Conservation (phyloP, 129 eudicot species). For the Gnaphalium uliginosum region DNA sequence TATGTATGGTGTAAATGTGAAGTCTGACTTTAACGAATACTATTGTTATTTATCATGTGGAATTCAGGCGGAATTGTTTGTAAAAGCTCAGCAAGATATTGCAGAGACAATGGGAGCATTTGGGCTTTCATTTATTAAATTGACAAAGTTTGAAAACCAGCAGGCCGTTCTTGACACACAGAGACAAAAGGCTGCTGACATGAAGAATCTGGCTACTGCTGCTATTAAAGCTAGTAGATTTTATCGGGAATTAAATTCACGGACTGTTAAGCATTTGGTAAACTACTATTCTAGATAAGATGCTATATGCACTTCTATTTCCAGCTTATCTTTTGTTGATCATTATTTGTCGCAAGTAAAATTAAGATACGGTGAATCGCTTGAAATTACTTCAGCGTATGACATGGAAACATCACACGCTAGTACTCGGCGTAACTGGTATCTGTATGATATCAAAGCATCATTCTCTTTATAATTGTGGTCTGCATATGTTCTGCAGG, state of each 20-base stretch:
- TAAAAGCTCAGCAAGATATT: constrained; percentile 81
- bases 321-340: background rate
- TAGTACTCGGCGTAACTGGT: background rate
- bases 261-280: constrained; percentile 75
- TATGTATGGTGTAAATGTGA: no score
- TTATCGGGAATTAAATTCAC: constrained; percentile 70
- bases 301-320: background rate
- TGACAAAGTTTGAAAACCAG: constrained; percentile 86
- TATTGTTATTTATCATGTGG: constrained; percentile 14
- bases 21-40: background rate
- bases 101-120: constrained; percentile 89
- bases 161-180: constrained; percentile 59
- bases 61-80: constrained; percentile 71
- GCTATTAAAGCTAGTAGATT: constrained; percentile 78
- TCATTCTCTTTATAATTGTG: background rate
- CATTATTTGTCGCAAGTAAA: background rate
- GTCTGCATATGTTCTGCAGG: constrained; percentile 50
- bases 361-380: background rate
- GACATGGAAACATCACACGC: constrained; percentile 2
- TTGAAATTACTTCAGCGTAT: background rate
- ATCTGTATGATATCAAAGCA: background rate
- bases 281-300: background rate
- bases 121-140: constrained; percentile 74
- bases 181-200: constrained; percentile 63
- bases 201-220: constrained; percentile 83